Percentiles rank a stretch among this genome's conserved stretches.
These are phyloP conservation scores for Aciculosporium take DNA, from an alignment of 2,329 filamentous ascomycete genomes.

Conservation along the genomic window DNA sequence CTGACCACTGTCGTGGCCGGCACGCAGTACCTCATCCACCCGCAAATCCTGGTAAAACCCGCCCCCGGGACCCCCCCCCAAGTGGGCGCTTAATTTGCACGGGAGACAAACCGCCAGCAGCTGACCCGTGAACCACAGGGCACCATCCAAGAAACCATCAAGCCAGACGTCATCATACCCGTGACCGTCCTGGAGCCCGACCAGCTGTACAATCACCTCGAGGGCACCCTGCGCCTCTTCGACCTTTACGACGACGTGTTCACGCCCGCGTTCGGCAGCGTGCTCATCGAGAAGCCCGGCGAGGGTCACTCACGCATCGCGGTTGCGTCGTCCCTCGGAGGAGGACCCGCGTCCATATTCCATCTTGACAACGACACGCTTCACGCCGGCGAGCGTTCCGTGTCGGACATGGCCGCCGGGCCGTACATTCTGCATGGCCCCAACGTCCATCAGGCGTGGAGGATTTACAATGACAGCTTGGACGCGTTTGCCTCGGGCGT, in stretches of 20 bases:
- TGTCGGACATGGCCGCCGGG: conserved; percentile 20
- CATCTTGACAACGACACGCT: conserved; percentile 11
- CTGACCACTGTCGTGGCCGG: conserved; percentile 24
- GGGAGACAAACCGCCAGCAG: too few species aligned
- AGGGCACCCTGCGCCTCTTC: conserved; percentile 19
- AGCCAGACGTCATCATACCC: conserved; percentile 25
- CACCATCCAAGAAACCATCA: conserved; percentile 26
- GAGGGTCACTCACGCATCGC: conserved; percentile 8
- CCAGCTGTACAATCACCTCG: conserved; percentile 23
- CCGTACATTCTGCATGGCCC: conserved; percentile 28
- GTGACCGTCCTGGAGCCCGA: conserved; percentile 25
- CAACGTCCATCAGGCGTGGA: conserved; percentile 27
- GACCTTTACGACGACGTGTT: conserved; percentile 25
- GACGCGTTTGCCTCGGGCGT: conserved; percentile 24
- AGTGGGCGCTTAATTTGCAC: too few species aligned
- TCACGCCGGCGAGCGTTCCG: conserved; percentile 5
- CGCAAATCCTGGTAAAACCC: conserved; percentile 20
- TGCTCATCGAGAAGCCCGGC: conserved; percentile 25
- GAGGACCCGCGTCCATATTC: conserved; percentile 2
- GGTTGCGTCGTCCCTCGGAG: neutral
- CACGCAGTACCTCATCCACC: conserved; percentile 25
- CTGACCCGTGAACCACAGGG: conserved; percentile 15
- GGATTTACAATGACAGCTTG: conserved; percentile 23
- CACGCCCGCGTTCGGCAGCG: conserved; percentile 21
- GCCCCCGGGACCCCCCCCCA: too few species aligned